Conservation (phyloP, 78 protist genomes). For the Dictyostelium intermedium region DNA sequence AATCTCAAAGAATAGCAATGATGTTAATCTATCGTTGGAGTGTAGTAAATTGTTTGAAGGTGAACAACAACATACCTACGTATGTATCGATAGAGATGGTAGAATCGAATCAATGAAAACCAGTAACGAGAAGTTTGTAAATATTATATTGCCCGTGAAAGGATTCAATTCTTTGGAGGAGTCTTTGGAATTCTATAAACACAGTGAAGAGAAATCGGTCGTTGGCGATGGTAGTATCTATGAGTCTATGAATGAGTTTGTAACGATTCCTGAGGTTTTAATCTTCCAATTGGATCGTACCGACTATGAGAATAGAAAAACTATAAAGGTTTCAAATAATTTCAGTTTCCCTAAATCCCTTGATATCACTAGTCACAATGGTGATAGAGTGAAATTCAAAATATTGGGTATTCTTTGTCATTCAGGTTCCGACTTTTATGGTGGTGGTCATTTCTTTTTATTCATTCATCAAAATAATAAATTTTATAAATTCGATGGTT, state of each 20-base stretch:
- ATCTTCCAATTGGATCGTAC: constrained; percentile 69
- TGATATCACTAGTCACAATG: constrained; percentile 6
- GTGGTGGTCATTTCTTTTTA: constrained; percentile 49
- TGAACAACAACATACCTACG: constrained; percentile 13
- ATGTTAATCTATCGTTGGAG: background rate
- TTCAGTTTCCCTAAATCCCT: constrained; percentile 42
- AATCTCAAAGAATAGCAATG: constrained; percentile 30
- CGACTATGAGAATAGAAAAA: constrained; percentile 14
- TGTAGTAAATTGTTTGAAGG: constrained; percentile 52
- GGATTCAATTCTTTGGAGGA: constrained; percentile 31
- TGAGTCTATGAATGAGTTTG: constrained; percentile 24
- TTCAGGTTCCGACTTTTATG: constrained; percentile 13
- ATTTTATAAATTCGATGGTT: constrained; percentile 74
- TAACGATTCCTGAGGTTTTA: constrained; percentile 15
- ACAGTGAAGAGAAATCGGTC: background rate
- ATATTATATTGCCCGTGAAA: constrained; percentile 53
- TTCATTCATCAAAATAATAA: constrained; percentile 7
- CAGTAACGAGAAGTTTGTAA: constrained; percentile 34
- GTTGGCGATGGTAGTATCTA: background rate
- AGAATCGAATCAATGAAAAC: background rate
- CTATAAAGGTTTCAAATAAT: constrained; percentile 28
- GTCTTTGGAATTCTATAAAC: constrained; percentile 29
- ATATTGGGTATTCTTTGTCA: constrained; percentile 20
- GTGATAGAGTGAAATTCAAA: background rate
- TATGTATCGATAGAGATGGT: background rate